Conservation (phyloP, 169 alveolate species). For the Plasmodium gallinaceum region DNA sequence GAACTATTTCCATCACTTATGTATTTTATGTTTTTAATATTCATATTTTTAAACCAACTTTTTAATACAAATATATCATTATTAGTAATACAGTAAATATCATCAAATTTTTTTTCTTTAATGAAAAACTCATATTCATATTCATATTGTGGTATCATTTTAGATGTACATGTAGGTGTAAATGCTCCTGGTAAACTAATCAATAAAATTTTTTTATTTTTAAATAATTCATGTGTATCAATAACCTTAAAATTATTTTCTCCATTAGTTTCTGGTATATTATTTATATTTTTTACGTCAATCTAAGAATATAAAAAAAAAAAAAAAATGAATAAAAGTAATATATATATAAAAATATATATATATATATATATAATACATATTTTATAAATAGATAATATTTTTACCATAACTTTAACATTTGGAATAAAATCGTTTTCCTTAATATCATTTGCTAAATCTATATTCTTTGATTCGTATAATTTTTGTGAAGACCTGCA, state of each 20-base stretch:
- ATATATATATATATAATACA: conserved; percentile 1
- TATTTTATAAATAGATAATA: too few species aligned
- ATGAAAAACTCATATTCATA: conserved; percentile 76
- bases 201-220: conserved; percentile 76
- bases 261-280: not conserved
- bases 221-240: conserved; percentile 75
- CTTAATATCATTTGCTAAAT: conserved; percentile 68
- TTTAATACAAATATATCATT: conserved; percentile 83
- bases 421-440: conserved; percentile 74
- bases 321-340: not conserved
- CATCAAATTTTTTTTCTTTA: conserved; percentile 78
- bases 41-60: conserved; percentile 79
- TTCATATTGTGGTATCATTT: conserved; percentile 82
- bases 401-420: conserved; percentile 73
- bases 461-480: conserved; percentile 59
- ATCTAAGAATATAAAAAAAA: conserved; percentile 17
- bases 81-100: conserved; percentile 81
- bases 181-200: conserved; percentile 84
- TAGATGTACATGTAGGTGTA: conserved; percentile 83
- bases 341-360: not conserved
- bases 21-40: conserved; percentile 75
- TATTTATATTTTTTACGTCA: conserved; percentile 27
- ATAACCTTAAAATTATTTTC: conserved; percentile 26
- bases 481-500: conserved; percentile 35
- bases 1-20: conserved; percentile 82